Evolutionary conservation across 2,329 filamentous ascomycete genomes (phyloP), one percentile per base, ranked within the genome.

Genomic region (Xylaria sp.): DNA sequence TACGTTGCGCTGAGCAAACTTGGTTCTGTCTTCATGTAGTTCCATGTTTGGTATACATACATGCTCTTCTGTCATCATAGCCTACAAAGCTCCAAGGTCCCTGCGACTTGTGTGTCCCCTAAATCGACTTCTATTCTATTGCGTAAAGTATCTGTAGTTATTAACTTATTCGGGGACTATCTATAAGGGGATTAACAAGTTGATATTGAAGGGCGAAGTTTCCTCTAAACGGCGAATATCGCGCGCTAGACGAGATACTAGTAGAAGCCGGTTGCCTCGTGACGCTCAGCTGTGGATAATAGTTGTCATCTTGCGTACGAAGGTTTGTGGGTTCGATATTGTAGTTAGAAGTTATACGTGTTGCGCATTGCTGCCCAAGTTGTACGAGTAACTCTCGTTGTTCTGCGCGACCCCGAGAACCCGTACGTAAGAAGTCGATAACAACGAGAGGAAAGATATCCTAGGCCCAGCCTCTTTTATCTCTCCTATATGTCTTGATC

Each of bases 1-100:
- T 72, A 73, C 72, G 70, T 72, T 73, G 70, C 72, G 70, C 64
- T 59, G 61, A 55, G 58, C 56, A 67, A 63, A 51, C 9, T 48
- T 55, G 44, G 37, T 28, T 60, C 41, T 58, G 56, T 48, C 50
- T 46, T 67, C 44, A 57, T 52, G 55, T 61, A 57, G 37, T 63
- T 55, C 54, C 54, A 52, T 60, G 34, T 48, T 46, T 62, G 18
- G 23, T 46, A 48, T 48, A 56, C 52, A 58, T 50, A 67, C 56
- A 50, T 64, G 39, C 41, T 31, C 55, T 52, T 61, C 46, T 61
- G 20, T 28, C 52, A 39, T 58, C 31, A 54, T 39, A 44, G 59
- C 23, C 52, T 28, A 25, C 52, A 20, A 54, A 66, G 23, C 48
- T 44, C 37, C 52, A 23, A 34, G 31, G 57, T 66, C 28, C 54